Conservation (phyloP, 345 rosid genomes). For the Camelina sativa region DNA sequence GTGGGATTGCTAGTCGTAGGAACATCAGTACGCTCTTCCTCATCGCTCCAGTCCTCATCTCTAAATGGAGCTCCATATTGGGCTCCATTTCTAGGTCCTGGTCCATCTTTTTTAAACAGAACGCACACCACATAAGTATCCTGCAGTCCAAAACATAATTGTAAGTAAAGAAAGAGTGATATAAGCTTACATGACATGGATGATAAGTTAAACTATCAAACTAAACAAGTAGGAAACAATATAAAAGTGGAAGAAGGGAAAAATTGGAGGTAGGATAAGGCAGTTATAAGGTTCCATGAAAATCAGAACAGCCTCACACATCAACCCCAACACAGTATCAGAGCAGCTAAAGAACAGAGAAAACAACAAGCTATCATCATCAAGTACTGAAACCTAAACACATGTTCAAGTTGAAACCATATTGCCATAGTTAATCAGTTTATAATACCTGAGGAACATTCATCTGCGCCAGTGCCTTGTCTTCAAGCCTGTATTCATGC, state of each 20-base stretch:
- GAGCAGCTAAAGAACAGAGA: neutral
- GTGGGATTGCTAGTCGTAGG: neutral
- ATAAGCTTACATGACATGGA: neutral
- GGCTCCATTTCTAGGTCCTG: constrained; percentile 96
- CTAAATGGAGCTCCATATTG: constrained; percentile 96
- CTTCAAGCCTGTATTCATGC: constrained; percentile 76
- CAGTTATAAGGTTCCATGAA: neutral
- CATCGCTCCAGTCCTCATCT: constrained; percentile 92
- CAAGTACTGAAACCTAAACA: neutral
- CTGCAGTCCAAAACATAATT: constrained; percentile 45
- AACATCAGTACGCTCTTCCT: constrained; percentile 39
- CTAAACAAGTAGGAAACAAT: neutral
- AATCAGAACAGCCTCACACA: neutral
- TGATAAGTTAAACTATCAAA: neutral
- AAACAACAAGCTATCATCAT: neutral
- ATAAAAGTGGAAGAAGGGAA: neutral
- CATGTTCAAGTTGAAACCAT: neutral
- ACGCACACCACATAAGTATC: constrained; percentile 91
- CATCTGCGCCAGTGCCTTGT: constrained; percentile 44
- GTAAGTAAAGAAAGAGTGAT: neutral
- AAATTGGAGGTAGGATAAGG: constrained; percentile 2
- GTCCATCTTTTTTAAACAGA: constrained; percentile 87
- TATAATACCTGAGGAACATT: constrained; percentile 47
- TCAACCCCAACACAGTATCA: neutral
- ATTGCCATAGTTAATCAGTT: neutral